Evolutionary conservation across 148 eudicot species (phyloP).

Genomic region (Pouteria glomerata): DNA sequence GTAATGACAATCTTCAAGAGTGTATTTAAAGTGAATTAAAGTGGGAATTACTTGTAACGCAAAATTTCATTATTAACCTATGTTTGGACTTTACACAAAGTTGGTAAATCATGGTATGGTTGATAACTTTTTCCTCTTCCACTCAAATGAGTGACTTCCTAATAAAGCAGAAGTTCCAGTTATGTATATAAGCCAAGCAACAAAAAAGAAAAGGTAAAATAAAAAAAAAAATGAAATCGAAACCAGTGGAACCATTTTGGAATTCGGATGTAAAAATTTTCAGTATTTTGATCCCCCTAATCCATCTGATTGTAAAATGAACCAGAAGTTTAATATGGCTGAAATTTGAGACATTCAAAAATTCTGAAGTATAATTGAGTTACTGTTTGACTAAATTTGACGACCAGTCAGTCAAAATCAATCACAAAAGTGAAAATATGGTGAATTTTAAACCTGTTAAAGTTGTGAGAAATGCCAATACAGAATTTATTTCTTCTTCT

Average conservation of each 20-base stretch:
- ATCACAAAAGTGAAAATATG: background rate
- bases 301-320: no score
- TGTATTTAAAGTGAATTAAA: conserved; percentile 12
- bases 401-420: background rate
- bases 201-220: background rate
- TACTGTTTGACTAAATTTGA: background rate
- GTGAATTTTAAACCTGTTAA: background rate
- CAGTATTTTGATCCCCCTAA: no score
- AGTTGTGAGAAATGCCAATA: background rate
- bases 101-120: conserved; percentile 4
- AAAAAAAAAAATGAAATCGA: no score
- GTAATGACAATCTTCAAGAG: conserved; percentile 2
- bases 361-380: no score
- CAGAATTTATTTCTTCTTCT: background rate
- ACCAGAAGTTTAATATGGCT: no score
- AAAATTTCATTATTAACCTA: background rate
- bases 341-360: no score
- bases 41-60: conserved; percentile 11
- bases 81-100: conserved; percentile 11
- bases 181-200: background rate
- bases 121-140: conserved; percentile 4
- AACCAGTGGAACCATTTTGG: no score
- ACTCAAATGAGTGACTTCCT: background rate
- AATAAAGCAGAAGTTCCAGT: background rate
- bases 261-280: no score